Evolutionary conservation across 495 filamentous ascomycete genomes (phyloP), one percentile per base, ranked within the genome.

Genomic region (Xylaria curta): DNA sequence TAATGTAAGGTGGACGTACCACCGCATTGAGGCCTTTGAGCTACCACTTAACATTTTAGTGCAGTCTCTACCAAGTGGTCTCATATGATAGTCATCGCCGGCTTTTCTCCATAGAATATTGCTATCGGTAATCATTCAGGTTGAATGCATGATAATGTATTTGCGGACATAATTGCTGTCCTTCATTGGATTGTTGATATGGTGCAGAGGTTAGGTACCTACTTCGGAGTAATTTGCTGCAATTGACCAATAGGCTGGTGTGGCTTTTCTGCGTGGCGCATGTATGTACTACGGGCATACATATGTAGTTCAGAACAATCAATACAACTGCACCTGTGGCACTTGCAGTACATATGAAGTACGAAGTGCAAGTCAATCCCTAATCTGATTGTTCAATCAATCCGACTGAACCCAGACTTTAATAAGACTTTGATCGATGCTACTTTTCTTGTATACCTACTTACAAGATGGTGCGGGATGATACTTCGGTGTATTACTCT

Each of bases 241-340:
- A 49, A 65, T 65, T 49, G 42, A 42, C 62, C 42, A 49, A 65
- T 65, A 26, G 26, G 15, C 17, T 36, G 26, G 21, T 60, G 58
- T 38, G 62, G 42, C 62, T 65, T 65, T 49, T n/a, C 2, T 1
- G 2, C 13, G 38, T 5, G 60, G 36, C 38, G 38, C 21, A 17
- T 4, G 28, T 31, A 31, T 3, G 3, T 31, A 3, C 28, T 31
- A 1, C 28, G 28, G 28, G 28, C 28, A 31, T 31, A 31, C 28
- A 1, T 31, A 31, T n/a, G n/a, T n/a, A n/a, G n/a, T 31, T 31
- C 28, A 31, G 28, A 31, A 31, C 28, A 31, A 31, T 31, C 28
- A 3, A n/a, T 49, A 4, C 46, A 49, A 49, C 46, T 6, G 19
- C 46, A 49, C 46, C 19, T 31, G 1, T n/a, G 17, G 19, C 46